Conservation (phyloP, 1,284 basidiomycete genomes). For the Xerocomus amazonicus region DNA sequence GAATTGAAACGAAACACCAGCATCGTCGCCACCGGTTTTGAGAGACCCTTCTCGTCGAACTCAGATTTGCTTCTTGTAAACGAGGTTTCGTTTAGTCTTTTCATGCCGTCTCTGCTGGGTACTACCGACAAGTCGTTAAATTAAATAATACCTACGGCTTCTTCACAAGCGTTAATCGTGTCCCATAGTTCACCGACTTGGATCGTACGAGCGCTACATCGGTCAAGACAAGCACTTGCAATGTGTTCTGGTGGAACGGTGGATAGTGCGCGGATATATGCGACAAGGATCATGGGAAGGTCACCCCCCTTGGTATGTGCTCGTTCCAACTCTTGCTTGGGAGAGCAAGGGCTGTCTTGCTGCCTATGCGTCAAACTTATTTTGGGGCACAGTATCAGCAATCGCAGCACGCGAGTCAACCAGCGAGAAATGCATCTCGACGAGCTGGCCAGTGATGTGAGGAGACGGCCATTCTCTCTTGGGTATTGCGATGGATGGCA, state of each 20-base stretch:
- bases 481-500: slow-evolving; percentile 85
- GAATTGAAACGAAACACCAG: too few species aligned
- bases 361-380: slow-evolving; percentile 68
- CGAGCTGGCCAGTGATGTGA: slow-evolving; percentile 83
- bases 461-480: slow-evolving; percentile 89
- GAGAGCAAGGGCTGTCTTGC: slow-evolving; percentile 75
- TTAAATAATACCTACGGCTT: slow-evolving; percentile 16
- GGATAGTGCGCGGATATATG: slow-evolving; percentile 73
- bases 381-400: slow-evolving; percentile 54
- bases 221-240: slow-evolving; percentile 78
- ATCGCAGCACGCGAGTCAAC: slow-evolving; percentile 72
- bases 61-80: slow-evolving; percentile 2
- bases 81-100: neutral
- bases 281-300: slow-evolving; percentile 76
- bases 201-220: slow-evolving; percentile 83
- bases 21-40: too few species aligned
- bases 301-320: slow-evolving; percentile 89
- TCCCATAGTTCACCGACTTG: slow-evolving; percentile 70
- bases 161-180: slow-evolving; percentile 21
- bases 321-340: slow-evolving; percentile 50
- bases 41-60: slow-evolving; percentile 19
- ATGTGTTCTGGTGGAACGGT: slow-evolving; percentile 69
- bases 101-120: slow-evolving; percentile 42
- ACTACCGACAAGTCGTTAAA: slow-evolving; percentile 32
- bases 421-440: slow-evolving; percentile 90